These are phyloP conservation scores for Trichoderma sp. DNA, from an alignment of 2,329 filamentous ascomycete species.

Conservation along the genomic window DNA sequence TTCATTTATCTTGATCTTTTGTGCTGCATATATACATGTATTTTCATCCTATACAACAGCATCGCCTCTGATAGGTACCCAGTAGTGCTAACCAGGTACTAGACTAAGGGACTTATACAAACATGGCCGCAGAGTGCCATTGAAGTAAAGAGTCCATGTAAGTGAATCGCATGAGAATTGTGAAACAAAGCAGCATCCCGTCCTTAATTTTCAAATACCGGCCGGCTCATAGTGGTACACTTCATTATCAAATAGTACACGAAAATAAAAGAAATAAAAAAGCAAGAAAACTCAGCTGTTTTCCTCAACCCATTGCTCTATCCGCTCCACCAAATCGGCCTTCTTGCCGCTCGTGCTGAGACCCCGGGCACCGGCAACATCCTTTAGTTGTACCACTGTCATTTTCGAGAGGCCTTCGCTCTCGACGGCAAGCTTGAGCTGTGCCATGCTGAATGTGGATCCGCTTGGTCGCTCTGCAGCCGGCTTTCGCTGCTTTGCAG, in stretches of 20 bases:
- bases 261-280: neutral
- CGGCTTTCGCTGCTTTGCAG: slow-evolving; percentile 46
- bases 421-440: slow-evolving; percentile 46
- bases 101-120: neutral
- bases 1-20: neutral
- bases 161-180: neutral
- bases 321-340: slow-evolving; percentile 51
- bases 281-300: slow-evolving; percentile 29
- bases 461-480: slow-evolving; percentile 34
- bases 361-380: slow-evolving; percentile 46
- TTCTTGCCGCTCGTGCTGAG: slow-evolving; percentile 52
- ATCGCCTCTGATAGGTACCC: neutral
- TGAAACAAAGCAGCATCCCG: neutral
- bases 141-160: neutral
- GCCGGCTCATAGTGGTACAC: neutral
- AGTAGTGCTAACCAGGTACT: neutral
- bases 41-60: neutral
- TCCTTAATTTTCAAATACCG: neutral
- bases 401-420: slow-evolving; percentile 50
- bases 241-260: neutral
- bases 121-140: neutral
- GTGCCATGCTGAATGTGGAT: slow-evolving; percentile 41
- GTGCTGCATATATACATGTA: neutral
- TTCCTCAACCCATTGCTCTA: slow-evolving; percentile 56
- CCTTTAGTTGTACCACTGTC: slow-evolving; percentile 53